A percentile compares a stretch with the other conserved stretches of the same genome.
phyloP scores from a whole-genome alignment of 2,329 filamentous ascomycete species.

The Pestalotiopsis sp. region DNA sequence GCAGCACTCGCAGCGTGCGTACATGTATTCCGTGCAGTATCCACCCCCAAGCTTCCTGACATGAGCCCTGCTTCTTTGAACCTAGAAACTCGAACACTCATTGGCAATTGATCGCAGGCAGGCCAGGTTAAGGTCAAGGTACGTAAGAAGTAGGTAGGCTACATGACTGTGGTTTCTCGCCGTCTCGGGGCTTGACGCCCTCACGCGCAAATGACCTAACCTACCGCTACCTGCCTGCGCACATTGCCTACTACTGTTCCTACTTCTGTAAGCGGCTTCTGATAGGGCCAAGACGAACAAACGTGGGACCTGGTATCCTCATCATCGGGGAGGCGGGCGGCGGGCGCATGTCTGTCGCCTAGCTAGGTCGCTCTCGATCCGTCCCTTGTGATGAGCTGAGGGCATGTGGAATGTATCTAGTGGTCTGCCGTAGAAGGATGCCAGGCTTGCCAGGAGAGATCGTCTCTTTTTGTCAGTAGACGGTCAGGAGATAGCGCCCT shows the following conservation, averaged over 20 bases:
- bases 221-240: not conserved
- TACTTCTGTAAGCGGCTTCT: not conserved
- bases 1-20: not conserved
- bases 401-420: not conserved
- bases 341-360: not conserved
- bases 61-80: not conserved
- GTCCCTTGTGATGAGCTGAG: constrained; percentile 4
- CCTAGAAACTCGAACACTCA: not conserved
- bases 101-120: not conserved
- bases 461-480: constrained; percentile 1
- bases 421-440: not conserved
- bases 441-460: not conserved
- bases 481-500: constrained; percentile 3
- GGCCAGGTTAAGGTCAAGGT: not conserved
- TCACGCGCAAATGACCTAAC: not conserved
- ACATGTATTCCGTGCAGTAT: not conserved
- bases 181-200: not conserved
- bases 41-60: not conserved
- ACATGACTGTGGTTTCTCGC: not conserved
- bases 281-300: not conserved
- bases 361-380: constrained; percentile 1
- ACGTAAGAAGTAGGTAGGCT: not conserved
- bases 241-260: not conserved
- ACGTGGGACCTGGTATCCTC: not conserved
- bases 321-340: not conserved